A percentile compares a stretch with the other conserved stretches of the same genome.
These are phyloP conservation scores for Babesia bigemina DNA, from an alignment of 169 alveolate genomes.

Conservation along the genomic window DNA sequence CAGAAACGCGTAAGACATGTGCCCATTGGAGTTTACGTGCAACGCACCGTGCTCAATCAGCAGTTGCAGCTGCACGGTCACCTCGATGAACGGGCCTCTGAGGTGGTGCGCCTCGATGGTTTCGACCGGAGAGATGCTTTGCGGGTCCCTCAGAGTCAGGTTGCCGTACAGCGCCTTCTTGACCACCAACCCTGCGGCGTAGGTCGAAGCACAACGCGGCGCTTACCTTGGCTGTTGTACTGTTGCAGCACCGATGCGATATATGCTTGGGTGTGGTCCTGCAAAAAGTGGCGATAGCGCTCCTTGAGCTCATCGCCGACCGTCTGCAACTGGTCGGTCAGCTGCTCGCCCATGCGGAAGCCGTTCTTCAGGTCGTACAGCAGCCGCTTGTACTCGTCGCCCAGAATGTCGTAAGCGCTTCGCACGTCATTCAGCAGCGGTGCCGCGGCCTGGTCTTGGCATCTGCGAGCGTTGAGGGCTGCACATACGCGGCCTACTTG, in stretches of 20 bases:
- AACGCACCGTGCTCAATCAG: constrained; percentile 53
- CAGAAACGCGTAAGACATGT: constrained; percentile 52
- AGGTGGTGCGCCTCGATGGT: constrained; percentile 45
- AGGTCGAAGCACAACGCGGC: not conserved
- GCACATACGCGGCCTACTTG: constrained; percentile 65
- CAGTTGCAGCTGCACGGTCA: constrained; percentile 65
- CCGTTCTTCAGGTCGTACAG: constrained; percentile 57
- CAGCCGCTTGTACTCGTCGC: constrained; percentile 64
- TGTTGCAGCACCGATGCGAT: constrained; percentile 30
- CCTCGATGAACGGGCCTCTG: constrained; percentile 65
- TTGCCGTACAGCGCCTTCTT: constrained; percentile 70
- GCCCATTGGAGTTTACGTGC: constrained; percentile 42
- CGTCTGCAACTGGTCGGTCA: constrained; percentile 1
- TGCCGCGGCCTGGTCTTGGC: not conserved
- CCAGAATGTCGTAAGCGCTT: constrained; percentile 50
- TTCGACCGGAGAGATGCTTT: constrained; percentile 23
- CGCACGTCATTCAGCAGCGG: constrained; percentile 27
- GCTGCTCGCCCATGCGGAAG: constrained; percentile 6
- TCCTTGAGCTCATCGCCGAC: constrained; percentile 39
- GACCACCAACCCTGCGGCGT: constrained; percentile 47
- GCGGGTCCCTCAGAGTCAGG: constrained; percentile 54
- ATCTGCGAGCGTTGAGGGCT: not conserved
- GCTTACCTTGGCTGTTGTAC: constrained; percentile 40
- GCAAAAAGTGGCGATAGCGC: constrained; percentile 31
- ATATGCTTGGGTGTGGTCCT: constrained; percentile 34